Base-by-base conservation (phyloP, 176 grass and related monocot species). In the Triticum dicoccoides region DNA sequence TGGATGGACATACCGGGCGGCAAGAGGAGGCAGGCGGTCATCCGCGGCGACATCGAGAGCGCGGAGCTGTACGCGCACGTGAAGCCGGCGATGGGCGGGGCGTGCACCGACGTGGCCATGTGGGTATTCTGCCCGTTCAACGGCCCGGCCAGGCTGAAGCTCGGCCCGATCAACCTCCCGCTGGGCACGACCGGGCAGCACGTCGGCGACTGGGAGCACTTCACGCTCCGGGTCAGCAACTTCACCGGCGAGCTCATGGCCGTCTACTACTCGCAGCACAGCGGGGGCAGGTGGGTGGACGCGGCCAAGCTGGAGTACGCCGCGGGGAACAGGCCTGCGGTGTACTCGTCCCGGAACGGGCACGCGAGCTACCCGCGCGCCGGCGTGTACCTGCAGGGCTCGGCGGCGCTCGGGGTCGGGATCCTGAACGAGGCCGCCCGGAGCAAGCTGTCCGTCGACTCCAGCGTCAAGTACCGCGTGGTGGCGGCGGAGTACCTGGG, bases 81-180 rank as follows among this genome's bases (percentile, higher is more conserved):
- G 23, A 95, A 95, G 79, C 88, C 91, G 27, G 91, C 93, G 0
- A 59, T 89, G 56, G 93, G 93, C 65, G 93, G 91, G 15, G 34
- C 86, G 44, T 95, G 85, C 89, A 92, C 91, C 1, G 93, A 95
- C 68, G 69, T 95, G 58, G 91, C 81, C 35, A 95, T 95, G 90
- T 98, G 96, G 96, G 86, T 98, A 18, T 98, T 98, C 91, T 96
- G 90, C 82, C 96, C 96, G 7, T 98, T 98, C 81, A 98, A 98
- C 56, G 96, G 93, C 9, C 90, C 92, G 9, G 96, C 90, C 21
- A 88, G 87, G 59, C 82, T 98, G 51, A 98, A 98, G 88, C 34
- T 96, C 5, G 91, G 93, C 21, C 18, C 54, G 44, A 21, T 87
- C 38, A 90, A 80, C 78, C 70, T 98, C 45, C 67, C 91, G 17